Conservation (phyloP, 345 rosid species). For the Melastoma malabathricum region DNA sequence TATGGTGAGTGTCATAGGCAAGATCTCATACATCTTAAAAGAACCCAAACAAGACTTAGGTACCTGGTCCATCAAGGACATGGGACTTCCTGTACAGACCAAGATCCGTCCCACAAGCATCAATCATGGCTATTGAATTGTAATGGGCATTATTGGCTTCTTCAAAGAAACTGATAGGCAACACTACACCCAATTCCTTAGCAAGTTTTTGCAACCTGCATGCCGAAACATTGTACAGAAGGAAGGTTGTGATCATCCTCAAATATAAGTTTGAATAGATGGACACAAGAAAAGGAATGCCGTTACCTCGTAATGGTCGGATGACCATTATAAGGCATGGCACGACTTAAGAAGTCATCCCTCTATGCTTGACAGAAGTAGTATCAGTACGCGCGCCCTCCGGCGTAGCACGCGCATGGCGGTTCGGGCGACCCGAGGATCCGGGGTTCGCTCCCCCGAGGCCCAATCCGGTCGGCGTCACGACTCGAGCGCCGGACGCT, state of each 20-base stretch:
- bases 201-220: constrained; percentile 83
- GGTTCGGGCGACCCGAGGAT: too few relatives aligned
- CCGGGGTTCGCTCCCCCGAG: too few relatives aligned
- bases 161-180: constrained; percentile 93
- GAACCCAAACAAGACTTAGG: constrained; percentile 8
- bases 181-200: constrained; percentile 70
- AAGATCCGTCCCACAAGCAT: constrained; percentile 86
- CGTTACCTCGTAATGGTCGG: constrained; percentile 69
- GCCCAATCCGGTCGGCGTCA: too few relatives aligned
- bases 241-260: too few relatives aligned
- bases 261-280: too few relatives aligned
- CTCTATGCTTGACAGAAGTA: constrained; percentile 98
- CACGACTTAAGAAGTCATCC: constrained; percentile 64
- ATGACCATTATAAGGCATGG: constrained; percentile 69
- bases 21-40: constrained; percentile 3
- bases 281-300: not conserved
- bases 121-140: constrained; percentile 78
- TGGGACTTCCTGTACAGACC: constrained; percentile 93
- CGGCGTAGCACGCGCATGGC: too few relatives aligned
- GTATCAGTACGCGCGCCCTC: constrained; percentile 17
- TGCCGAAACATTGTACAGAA: not conserved
- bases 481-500: too few relatives aligned
- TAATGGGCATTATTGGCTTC: constrained; percentile 89
- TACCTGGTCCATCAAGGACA: constrained; percentile 98
- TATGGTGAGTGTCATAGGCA: too few relatives aligned